Evolutionary conservation across 208 protist genomes (phyloP), one percentile per base, ranked within the genome.

Genomic region (Naegleria fowleri): DNA sequence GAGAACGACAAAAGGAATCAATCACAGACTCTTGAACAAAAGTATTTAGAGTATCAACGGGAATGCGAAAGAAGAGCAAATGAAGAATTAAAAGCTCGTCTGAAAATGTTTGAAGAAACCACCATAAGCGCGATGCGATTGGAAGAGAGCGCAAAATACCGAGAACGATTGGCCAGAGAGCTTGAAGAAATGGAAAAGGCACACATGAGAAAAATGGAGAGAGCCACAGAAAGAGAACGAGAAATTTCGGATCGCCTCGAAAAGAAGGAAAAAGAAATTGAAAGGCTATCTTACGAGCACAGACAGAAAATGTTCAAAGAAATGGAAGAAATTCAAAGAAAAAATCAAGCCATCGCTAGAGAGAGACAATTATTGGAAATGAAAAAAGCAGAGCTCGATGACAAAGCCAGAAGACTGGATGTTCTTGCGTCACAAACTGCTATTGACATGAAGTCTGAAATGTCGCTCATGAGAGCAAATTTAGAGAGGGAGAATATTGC

Each of bases 61-160:
- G 85, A 88, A 39, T 48, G 39, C 39, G 85, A 88, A 39, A 88
- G 36, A 38, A 52, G 85, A 58, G 85, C 85, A 6, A 51, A 58
- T 19, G 85, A 88, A 39, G 85, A 88, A 38, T 7, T 88, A 36
- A 13, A 29, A 38, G 15, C 25, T 52, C 51, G 33, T 58, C 22
- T 88, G 4, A 88, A 88, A 88, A 58, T 88, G 43, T 88, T 88
- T 38, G 85, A 88, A 88, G 85, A 88, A 13, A 88, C 85, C 0
- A 58, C 43, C 0, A 22, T 88, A 19, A 88, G 43, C 55, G 43
- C 85, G 5, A 88, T 88, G 85, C 55, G 85, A 58, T 58, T 88
- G 43, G 41, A 88, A 58, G 85, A 88, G 22, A 88, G 43, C 58
- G 39, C 85, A 19, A 88, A 58, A 58, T 88, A 58, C 29, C 51